Evolutionary conservation across 2,329 filamentous ascomycete genomes (phyloP).

Genomic region (Conoideocrella luteorostrata): DNA sequence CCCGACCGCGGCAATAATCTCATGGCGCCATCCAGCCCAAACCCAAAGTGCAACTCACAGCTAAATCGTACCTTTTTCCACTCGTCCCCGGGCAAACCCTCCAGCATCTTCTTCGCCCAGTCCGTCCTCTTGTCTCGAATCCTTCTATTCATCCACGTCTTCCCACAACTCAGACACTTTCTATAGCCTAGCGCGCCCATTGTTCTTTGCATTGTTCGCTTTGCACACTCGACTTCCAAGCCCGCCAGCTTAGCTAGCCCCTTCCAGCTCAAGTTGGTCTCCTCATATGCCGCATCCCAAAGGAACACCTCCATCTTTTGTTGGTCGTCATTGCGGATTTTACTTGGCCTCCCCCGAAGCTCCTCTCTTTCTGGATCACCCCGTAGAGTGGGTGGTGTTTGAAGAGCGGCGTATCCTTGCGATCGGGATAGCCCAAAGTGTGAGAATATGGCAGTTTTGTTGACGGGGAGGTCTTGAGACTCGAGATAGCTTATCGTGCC

Average conservation of each 20-base stretch:
- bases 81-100: constrained; percentile 20
- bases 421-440: constrained; percentile 32
- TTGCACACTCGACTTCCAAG: constrained; percentile 25
- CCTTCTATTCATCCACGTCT: constrained; percentile 23
- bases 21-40: constrained; percentile 30
- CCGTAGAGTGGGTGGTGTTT: constrained; percentile 23
- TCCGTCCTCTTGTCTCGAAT: constrained; percentile 27
- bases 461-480: constrained; percentile 30
- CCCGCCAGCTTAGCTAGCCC: constrained; percentile 27
- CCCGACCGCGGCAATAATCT: constrained; percentile 27
- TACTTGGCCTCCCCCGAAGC: constrained; percentile 28
- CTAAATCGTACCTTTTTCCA: constrained; percentile 30
- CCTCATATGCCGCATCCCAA: constrained; percentile 29
- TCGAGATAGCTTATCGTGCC: constrained; percentile 34
- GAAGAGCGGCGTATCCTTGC: constrained; percentile 31
- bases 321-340: constrained; percentile 28
- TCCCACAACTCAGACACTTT: constrained; percentile 25
- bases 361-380: constrained; percentile 33
- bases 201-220: constrained; percentile 28
- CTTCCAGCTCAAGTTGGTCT: constrained; percentile 26
- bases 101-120: constrained; percentile 27
- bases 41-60: constrained; percentile 31
- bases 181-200: constrained; percentile 31
- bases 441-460: constrained; percentile 33
- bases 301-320: constrained; percentile 30